A percentile compares a stretch with the other conserved stretches of the same genome.
Conservation (phyloP, 306 rosid genomes). For the Fragaria ananassa region DNA sequence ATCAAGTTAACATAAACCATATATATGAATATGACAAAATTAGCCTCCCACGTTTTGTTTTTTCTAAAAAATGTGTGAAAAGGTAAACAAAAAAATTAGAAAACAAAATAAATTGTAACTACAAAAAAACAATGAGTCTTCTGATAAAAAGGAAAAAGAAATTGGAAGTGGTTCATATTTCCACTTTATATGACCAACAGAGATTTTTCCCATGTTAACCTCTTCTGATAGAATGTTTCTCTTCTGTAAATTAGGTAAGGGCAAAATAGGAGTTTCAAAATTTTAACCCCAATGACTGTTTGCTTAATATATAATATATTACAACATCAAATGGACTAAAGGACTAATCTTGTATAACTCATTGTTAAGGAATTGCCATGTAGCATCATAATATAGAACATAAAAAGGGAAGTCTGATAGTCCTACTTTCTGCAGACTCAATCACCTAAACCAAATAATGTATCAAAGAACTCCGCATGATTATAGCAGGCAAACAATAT, state of each 20-base stretch:
- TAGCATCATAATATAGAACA: background rate
- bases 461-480: background rate
- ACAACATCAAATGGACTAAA: constrained; percentile 7
- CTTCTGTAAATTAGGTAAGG: background rate
- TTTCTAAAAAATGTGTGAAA: background rate
- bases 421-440: background rate
- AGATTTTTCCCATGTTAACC: background rate
- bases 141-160: background rate
- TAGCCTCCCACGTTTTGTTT: background rate
- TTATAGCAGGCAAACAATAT: background rate
- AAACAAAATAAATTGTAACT: background rate
- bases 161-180: background rate
- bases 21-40: background rate
- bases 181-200: background rate
- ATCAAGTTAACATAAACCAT: background rate
- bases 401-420: background rate
- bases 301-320: background rate
- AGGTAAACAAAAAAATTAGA: background rate
- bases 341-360: constrained; percentile 9
- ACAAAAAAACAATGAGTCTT: background rate
- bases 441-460: background rate
- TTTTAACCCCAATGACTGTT: background rate
- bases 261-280: background rate
- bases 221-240: background rate
- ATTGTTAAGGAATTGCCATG: background rate